These are phyloP conservation scores for Austropuccinia psidii DNA, from an alignment of 1,284 basidiomycete genomes.

Conservation along the genomic window DNA sequence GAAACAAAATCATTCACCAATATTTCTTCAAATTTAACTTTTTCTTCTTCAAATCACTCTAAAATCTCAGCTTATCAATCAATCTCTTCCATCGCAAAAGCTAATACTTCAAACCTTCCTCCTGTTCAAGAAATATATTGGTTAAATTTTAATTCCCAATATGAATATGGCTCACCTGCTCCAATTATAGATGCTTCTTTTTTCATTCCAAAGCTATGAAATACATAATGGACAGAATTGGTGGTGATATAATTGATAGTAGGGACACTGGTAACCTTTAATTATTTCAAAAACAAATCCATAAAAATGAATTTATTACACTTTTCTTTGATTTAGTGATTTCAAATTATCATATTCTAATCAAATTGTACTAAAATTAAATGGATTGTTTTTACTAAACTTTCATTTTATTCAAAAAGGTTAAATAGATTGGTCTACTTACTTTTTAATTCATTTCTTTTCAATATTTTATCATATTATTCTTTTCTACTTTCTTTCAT, in stretches of 20 bases:
- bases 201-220: conserved; percentile 26
- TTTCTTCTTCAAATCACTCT: background rate
- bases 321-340: too few species aligned
- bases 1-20: background rate
- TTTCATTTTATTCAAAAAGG: too few species aligned
- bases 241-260: conserved; percentile 22
- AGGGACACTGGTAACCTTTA: conserved; percentile 34
- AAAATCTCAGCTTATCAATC: background rate
- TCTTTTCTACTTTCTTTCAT: background rate
- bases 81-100: background rate
- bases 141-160: conserved; percentile 11
- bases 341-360: too few species aligned
- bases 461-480: background rate
- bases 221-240: conserved; percentile 32
- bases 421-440: too few species aligned
- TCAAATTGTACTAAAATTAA: too few species aligned
- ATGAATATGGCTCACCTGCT: conserved; percentile 32
- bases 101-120: background rate
- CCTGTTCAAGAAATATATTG: conserved; percentile 3
- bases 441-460: background rate
- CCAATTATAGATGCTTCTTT: conserved; percentile 33
- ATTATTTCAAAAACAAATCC: too few species aligned
- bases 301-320: too few species aligned
- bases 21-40: background rate
- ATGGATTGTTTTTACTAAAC: too few species aligned